phyloP scores from a whole-genome alignment of 2,329 filamentous ascomycete species.

The Calonectria pauciramosa region DNA sequence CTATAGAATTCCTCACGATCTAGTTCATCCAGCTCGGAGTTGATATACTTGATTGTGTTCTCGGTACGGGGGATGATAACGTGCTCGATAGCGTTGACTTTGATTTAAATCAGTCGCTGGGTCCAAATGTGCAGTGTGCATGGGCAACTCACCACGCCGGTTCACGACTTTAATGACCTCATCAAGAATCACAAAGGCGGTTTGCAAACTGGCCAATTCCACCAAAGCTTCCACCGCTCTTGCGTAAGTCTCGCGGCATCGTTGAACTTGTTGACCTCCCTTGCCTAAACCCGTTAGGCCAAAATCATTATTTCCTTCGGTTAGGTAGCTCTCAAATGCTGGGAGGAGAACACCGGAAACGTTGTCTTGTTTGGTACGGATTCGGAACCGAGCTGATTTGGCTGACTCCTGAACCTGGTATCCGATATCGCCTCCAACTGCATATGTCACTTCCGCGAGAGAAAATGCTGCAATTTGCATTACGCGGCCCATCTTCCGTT shows the following conservation, averaged over 20 bases:
- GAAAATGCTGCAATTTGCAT: slow-evolving; percentile 99
- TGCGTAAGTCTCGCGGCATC: slow-evolving; percentile 95
- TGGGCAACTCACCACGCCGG: slow-evolving; percentile 77
- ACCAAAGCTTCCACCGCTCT: slow-evolving; percentile 96
- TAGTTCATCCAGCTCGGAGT: slow-evolving; percentile 96
- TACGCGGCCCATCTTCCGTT: slow-evolving; percentile 98
- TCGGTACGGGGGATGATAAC: slow-evolving; percentile 98
- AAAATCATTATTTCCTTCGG: slow-evolving; percentile 95
- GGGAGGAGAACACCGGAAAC: slow-evolving; percentile 96
- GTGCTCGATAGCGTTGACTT: slow-evolving; percentile 95
- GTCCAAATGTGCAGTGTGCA: background rate
- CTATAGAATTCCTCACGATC: slow-evolving; percentile 99
- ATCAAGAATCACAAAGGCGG: slow-evolving; percentile 96
- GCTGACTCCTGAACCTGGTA: slow-evolving; percentile 98
- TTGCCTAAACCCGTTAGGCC: slow-evolving; percentile 95
- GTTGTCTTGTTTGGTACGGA: slow-evolving; percentile 97
- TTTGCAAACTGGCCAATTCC: slow-evolving; percentile 94
- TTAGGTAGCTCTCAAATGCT: slow-evolving; percentile 90
- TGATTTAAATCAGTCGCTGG: slow-evolving; percentile 15
- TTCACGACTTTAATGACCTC: slow-evolving; percentile 99
- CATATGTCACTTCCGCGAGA: slow-evolving; percentile 96
- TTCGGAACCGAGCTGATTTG: slow-evolving; percentile 90
- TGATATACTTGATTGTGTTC: slow-evolving; percentile 99
- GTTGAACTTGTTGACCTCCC: slow-evolving; percentile 96
- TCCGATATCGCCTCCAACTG: slow-evolving; percentile 93